Percentiles rank a stretch among this genome's conserved stretches.
These are phyloP conservation scores for Puccinia coronata DNA, from an alignment of 1,284 basidiomycete species.

Conservation along the genomic window DNA sequence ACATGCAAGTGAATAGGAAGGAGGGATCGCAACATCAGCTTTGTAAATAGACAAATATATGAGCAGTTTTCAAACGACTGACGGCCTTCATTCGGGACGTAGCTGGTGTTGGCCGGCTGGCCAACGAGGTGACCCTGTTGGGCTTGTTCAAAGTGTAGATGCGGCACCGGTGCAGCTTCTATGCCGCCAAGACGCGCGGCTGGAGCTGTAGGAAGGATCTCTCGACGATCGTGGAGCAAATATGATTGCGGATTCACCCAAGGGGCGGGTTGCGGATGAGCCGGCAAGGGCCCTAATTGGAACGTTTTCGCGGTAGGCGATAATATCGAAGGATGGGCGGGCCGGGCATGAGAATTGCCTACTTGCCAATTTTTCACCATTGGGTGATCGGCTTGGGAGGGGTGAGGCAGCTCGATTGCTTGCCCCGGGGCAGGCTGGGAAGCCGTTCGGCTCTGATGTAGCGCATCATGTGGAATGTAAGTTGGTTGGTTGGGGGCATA, in stretches of 20 bases:
- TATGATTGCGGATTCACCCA: background rate
- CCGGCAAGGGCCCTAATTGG: background rate
- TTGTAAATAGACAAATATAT: background rate
- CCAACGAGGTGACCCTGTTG: background rate
- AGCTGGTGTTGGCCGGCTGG: background rate
- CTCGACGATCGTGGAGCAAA: background rate
- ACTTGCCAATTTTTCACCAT: background rate
- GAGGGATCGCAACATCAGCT: background rate
- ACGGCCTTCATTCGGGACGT: background rate
- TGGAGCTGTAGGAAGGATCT: background rate
- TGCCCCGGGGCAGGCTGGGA: background rate
- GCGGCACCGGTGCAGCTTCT: background rate
- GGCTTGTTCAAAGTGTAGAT: background rate
- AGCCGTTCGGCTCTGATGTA: background rate
- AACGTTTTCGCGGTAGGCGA: background rate
- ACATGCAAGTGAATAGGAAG: background rate
- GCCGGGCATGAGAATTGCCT: constrained; percentile 2
- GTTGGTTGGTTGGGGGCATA: background rate
- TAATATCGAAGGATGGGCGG: background rate
- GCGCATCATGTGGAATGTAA: too few species aligned
- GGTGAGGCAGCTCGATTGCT: background rate
- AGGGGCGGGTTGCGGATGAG: background rate
- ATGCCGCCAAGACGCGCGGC: background rate
- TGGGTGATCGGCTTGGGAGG: background rate
- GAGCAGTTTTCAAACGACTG: background rate